Evolutionary conservation across 331 rosid species (phyloP), one percentile per base, ranked within the genome.

Genomic region (Rosa hybrid): DNA sequence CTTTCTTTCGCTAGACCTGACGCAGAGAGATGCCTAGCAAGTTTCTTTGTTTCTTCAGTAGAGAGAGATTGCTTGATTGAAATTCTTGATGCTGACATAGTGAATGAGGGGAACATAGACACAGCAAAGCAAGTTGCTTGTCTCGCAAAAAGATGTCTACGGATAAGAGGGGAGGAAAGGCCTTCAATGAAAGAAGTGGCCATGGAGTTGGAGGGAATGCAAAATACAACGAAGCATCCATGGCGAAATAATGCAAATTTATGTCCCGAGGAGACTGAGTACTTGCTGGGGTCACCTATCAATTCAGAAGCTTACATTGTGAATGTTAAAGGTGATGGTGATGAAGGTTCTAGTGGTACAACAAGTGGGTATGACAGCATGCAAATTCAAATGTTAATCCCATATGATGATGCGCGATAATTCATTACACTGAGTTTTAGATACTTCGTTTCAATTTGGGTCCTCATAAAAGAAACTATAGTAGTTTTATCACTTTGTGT

Each of bases 121-220:
- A 48, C 21, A n/a, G 39, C 56, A 5, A 7, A 23, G 21, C 50
- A 68, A 39, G 77, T 81, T 4, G 84, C 72, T 0, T 7, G 44
- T 54, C 80, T 81, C 8, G 44, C 84, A 0, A 45, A 68, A 21
- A 54, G 72, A 20, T 75, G 84, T 68, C 45, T 81, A 11, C 18
- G 42, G 4, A 8, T 81, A 17, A 74, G 16, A 51, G 74, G 79
- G 6, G 75, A n/a, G 18, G 80, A 81, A n/a, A 81, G 84, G 41
- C 84, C 84, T 6, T 54, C 72, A 3, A 81, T 81, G 84, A 81
- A 69, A 21, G 77, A 57, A 81, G 81, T 76, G 1, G 77, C 77
- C 1, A 46, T 34, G 76, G 84, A 67, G 60, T 56, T 81, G 0
- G 84, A 81, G 41, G 75, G 76, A 1, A 18, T 10, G 39, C 48